These are phyloP conservation scores for peach (Prunus persica) DNA, from an alignment of 306 rosid genomes.

Conservation along the genomic window DNA sequence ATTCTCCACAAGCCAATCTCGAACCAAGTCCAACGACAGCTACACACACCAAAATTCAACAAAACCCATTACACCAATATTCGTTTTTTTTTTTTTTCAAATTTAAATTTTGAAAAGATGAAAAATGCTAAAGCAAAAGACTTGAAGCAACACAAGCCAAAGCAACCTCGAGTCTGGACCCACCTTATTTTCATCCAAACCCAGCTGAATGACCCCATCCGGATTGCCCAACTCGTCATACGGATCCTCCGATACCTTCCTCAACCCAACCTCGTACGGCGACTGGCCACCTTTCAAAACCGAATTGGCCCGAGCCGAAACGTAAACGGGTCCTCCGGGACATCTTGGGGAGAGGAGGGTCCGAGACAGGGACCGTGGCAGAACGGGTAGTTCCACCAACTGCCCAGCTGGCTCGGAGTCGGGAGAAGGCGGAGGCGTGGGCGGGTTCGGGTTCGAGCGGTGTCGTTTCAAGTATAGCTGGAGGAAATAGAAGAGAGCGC, in stretches of 20 bases:
- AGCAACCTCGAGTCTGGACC: constrained; percentile 20
- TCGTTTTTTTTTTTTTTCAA: neutral
- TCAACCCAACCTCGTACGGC: constrained; percentile 47
- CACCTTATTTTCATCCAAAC: constrained; percentile 68
- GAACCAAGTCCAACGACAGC: constrained; percentile 66
- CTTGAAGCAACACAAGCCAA: neutral
- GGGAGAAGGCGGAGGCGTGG: constrained; percentile 31
- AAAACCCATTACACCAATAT: neutral
- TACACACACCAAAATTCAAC: constrained; percentile 21
- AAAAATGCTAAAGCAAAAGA: neutral
- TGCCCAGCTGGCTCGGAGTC: constrained; percentile 26
- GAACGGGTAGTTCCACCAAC: constrained; percentile 24
- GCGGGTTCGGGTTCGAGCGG: constrained; percentile 32
- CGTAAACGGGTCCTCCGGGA: constrained; percentile 38
- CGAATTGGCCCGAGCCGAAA: constrained; percentile 56
- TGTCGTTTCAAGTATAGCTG: constrained; percentile 67
- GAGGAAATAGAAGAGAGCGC: constrained; percentile 82
- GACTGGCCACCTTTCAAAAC: constrained; percentile 38
- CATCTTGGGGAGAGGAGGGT: constrained; percentile 43
- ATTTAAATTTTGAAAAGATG: neutral
- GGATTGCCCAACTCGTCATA: constrained; percentile 60
- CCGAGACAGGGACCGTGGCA: constrained; percentile 60
- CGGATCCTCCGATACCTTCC: constrained; percentile 52
- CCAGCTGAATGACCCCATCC: constrained; percentile 68
- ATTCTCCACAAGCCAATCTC: constrained; percentile 58